phyloP scores from a whole-genome alignment of 2,329 filamentous ascomycete species.

The Penicillium sp. region DNA sequence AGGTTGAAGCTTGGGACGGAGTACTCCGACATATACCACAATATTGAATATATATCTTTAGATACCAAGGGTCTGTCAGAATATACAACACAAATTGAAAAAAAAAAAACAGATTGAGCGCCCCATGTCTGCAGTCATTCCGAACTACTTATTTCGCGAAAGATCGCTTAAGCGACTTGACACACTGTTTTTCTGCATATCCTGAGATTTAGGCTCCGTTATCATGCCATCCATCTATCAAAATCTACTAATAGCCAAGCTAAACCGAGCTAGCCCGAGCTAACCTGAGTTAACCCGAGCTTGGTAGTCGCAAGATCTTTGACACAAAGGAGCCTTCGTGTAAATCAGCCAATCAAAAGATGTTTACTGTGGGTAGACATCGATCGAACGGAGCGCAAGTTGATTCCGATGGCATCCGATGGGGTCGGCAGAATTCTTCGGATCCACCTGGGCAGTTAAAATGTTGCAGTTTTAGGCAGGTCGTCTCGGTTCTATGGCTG shows the following conservation, averaged over 20 bases:
- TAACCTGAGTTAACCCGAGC: not conserved
- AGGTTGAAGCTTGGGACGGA: too few relatives aligned
- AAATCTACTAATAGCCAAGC: not conserved
- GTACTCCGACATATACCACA: too few relatives aligned
- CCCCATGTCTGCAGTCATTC: not conserved
- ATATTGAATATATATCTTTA: too few relatives aligned
- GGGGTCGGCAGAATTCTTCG: constrained; percentile 1
- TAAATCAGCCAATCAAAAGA: not conserved
- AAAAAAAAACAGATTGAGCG: not conserved
- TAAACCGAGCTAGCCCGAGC: not conserved
- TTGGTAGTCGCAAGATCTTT: not conserved
- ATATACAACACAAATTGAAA: not conserved
- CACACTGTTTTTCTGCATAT: not conserved
- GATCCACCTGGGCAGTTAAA: not conserved
- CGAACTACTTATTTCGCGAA: not conserved
- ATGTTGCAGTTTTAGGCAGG: constrained; percentile 11
- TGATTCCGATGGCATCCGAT: not conserved
- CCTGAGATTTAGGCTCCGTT: not conserved
- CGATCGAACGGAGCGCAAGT: constrained; percentile 10
- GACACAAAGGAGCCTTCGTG: too few relatives aligned
- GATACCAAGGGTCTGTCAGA: not conserved
- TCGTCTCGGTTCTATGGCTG: not conserved
- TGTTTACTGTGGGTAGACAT: not conserved
- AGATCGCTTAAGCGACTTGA: not conserved
- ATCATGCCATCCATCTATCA: not conserved